phyloP scores from a whole-genome alignment of 164 flowering plant genomes.

The Sextonia rubra region DNA sequence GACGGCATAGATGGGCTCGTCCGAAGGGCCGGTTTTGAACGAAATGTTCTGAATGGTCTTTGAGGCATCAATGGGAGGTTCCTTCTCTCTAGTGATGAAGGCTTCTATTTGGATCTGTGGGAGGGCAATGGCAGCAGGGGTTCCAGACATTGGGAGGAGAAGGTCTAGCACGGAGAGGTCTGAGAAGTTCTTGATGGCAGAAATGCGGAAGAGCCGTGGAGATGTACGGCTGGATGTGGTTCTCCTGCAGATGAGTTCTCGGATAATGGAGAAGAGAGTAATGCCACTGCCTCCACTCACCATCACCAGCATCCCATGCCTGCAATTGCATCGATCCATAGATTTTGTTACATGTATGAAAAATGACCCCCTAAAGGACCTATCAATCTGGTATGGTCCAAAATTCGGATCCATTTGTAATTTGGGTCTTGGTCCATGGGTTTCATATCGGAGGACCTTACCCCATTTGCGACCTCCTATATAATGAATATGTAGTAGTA shows the following conservation, averaged over 20 bases:
- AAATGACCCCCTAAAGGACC: too few species aligned
- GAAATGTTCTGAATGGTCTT: constrained; percentile 29
- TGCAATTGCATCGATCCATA: constrained; percentile 22
- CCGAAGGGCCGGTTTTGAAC: constrained; percentile 57
- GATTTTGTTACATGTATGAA: neutral
- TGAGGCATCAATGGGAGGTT: constrained; percentile 19
- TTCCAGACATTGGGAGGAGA: constrained; percentile 45
- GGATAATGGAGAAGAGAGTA: constrained; percentile 66
- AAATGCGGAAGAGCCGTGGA: constrained; percentile 47
- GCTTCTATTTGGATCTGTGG: constrained; percentile 63
- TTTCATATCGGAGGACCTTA: neutral
- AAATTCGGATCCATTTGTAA: neutral
- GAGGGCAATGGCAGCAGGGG: constrained; percentile 28
- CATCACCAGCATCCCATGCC: constrained; percentile 77
- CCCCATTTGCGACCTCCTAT: neutral
- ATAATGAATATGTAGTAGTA: too few species aligned
- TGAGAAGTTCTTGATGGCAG: constrained; percentile 49
- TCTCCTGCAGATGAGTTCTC: constrained; percentile 45
- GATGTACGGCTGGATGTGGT: constrained; percentile 24
- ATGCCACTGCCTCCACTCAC: constrained; percentile 86
- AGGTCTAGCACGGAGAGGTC: constrained; percentile 71
- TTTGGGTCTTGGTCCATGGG: neutral
- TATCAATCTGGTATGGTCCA: too few species aligned
- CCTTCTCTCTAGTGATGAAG: constrained; percentile 63
- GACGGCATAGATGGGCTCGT: constrained; percentile 45